Percentiles rank a stretch among this genome's conserved stretches.
phyloP scores from a whole-genome alignment of 2,329 filamentous ascomycete genomes.

The Aspergillus sp. region DNA sequence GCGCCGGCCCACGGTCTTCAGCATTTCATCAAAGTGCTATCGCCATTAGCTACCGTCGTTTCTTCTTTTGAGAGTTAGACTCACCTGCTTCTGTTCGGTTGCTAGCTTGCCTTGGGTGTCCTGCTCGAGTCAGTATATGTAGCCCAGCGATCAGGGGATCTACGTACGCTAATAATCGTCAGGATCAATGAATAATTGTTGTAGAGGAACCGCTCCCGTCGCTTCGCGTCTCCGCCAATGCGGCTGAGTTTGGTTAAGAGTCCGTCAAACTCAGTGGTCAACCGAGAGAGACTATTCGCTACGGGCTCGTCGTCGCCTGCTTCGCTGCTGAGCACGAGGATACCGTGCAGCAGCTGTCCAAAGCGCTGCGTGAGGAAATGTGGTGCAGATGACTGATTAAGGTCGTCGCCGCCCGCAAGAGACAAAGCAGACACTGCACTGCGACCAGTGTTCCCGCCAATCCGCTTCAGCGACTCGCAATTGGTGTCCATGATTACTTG shows the following conservation, averaged over 20 bases:
- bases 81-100: constrained; percentile 66
- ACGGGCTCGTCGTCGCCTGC: constrained; percentile 94
- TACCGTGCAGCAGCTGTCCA: constrained; percentile 83
- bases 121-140: constrained; percentile 24
- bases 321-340: constrained; percentile 80
- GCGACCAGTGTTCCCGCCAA: constrained; percentile 49
- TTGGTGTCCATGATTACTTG: constrained; percentile 93
- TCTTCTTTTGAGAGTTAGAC: constrained; percentile 7
- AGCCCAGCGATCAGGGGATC: background rate
- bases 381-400: constrained; percentile 60
- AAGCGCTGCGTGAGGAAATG: constrained; percentile 95
- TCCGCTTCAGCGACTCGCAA: constrained; percentile 76
- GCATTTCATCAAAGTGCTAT: constrained; percentile 43
- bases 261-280: constrained; percentile 78
- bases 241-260: constrained; percentile 79
- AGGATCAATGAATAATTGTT: constrained; percentile 96
- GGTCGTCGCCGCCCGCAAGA: constrained; percentile 49
- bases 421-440: constrained; percentile 54
- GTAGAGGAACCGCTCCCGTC: constrained; percentile 82
- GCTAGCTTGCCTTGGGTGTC: constrained; percentile 50
- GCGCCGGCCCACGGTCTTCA: constrained; percentile 36
- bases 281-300: constrained; percentile 71
- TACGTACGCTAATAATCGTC: constrained; percentile 75
- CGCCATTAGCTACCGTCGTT: constrained; percentile 13
- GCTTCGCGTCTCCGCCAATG: constrained; percentile 72